Base-by-base conservation (phyloP, 768 basidiomycete genomes). In the Suillus lakei region DNA sequence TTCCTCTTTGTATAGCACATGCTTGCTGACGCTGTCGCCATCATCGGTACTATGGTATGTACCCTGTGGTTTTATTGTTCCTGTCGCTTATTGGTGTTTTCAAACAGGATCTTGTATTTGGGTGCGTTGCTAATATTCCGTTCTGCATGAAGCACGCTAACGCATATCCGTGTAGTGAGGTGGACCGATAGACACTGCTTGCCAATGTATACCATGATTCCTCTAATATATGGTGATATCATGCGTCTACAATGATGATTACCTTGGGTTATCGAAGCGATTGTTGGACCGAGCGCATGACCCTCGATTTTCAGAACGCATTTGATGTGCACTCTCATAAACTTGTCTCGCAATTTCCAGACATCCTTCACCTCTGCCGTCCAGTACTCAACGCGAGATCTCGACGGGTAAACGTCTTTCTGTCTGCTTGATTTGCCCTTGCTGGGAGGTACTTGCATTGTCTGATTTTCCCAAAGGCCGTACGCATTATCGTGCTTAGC, bases 41-140 rank as follows among this genome's bases (percentile, higher is more conserved):
- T 99, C 75, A 98, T 99, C 76, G 98, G 98, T 71, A 98, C 97
- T 54, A 96, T 98, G 96, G 95, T 90, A 74, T 69, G 87, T 79
- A 60, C 56, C 54, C 44, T 41, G 51, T 64, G 21, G 50, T 67
- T 16, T 44, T 62, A 26, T 68, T 28, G 53, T 39, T 62, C 1
- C n/a, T 43, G n/a, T 65, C 36, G 41, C 30, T 72, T 54, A 63
- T 62, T 39, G 43, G 61, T 68, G n/a, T 62, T 36, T 26, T 61
- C 64, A 59, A 60, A 5, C 55, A 88, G 88, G 91, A 98, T 83
- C 87, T 97, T 68, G 96, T 98, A 74, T 97, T 98, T 75, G 96
- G 96, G 88, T 93, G 84, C 72, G 93, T 89, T 15, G 16, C 30
- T 26, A 0, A 4, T 30, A 7, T 36, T 53, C n/a, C 53, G 26